Evolutionary conservation across 2,329 filamentous ascomycete species (phyloP).

Genomic region (Fusarium sp.): DNA sequence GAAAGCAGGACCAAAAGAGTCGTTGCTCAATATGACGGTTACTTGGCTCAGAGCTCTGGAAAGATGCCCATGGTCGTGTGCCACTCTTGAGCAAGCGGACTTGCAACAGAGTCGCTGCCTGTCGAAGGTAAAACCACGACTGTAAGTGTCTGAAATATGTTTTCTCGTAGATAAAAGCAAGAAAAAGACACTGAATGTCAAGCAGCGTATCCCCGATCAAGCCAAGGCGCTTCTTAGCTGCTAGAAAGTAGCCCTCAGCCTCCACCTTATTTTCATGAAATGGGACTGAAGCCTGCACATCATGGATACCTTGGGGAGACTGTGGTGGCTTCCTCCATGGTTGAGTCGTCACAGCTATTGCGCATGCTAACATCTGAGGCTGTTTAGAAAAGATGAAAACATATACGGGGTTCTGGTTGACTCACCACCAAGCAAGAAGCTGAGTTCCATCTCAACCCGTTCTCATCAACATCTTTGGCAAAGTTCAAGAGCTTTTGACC

Average conservation of each 20-base stretch:
- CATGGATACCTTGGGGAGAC: neutral
- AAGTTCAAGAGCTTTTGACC: constrained; percentile 28
- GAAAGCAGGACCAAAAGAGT: constrained; percentile 45
- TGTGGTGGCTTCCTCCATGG: constrained; percentile 2
- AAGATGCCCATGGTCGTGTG: neutral
- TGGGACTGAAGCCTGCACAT: neutral
- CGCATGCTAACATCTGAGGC: constrained; percentile 18
- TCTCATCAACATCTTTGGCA: constrained; percentile 31
- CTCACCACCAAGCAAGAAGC: constrained; percentile 43
- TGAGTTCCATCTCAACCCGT: constrained; percentile 41
- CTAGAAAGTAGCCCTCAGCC: constrained; percentile 43
- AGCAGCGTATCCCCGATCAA: constrained; percentile 36
- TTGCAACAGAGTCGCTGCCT: constrained; percentile 32
- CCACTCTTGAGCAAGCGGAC: constrained; percentile 16
- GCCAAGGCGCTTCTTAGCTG: constrained; percentile 43
- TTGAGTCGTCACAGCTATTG: constrained; percentile 1
- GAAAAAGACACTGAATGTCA: constrained; percentile 48
- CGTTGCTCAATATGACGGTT: constrained; percentile 38
- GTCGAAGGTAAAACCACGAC: constrained; percentile 43
- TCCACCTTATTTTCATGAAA: neutral
- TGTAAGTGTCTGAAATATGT: constrained; percentile 39
- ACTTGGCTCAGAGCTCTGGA: neutral
- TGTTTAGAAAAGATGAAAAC: neutral
- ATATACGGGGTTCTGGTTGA: neutral
- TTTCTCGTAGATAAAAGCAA: constrained; percentile 44